Conservation (phyloP, 2,329 filamentous ascomycete species). For the Bertia moriformis region DNA sequence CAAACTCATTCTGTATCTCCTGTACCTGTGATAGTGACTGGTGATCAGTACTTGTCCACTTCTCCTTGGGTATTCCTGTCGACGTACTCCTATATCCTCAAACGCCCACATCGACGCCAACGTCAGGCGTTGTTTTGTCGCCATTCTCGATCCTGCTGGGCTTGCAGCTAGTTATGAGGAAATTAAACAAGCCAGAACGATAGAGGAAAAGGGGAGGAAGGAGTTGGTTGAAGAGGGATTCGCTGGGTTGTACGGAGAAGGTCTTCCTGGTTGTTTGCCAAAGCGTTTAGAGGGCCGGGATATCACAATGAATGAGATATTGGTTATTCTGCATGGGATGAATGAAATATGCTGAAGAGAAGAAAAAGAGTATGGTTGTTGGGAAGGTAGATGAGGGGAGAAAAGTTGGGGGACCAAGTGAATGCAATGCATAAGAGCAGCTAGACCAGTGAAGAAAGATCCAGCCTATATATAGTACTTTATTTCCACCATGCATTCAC, state of each 20-base stretch:
- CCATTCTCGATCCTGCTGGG: background rate
- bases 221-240: background rate
- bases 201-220: background rate
- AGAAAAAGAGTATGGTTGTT: background rate
- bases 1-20: background rate
- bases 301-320: too few relatives aligned
- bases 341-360: background rate
- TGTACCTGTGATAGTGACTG: background rate
- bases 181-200: background rate
- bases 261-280: too few relatives aligned
- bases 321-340: background rate
- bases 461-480: too few relatives aligned
- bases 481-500: too few relatives aligned
- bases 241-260: too few relatives aligned
- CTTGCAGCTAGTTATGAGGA: background rate
- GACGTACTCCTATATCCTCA: conserved; percentile 13
- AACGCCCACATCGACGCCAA: conserved; percentile 17
- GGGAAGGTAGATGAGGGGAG: too few relatives aligned
- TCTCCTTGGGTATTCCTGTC: too few relatives aligned
- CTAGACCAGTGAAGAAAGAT: too few relatives aligned
- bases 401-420: too few relatives aligned
- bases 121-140: conserved; percentile 8
- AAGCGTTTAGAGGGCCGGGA: too few relatives aligned
- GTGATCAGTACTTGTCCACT: too few relatives aligned
- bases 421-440: too few relatives aligned